Conservation (phyloP, 1,284 basidiomycete genomes). For the Ceraceosorus guamensis region DNA sequence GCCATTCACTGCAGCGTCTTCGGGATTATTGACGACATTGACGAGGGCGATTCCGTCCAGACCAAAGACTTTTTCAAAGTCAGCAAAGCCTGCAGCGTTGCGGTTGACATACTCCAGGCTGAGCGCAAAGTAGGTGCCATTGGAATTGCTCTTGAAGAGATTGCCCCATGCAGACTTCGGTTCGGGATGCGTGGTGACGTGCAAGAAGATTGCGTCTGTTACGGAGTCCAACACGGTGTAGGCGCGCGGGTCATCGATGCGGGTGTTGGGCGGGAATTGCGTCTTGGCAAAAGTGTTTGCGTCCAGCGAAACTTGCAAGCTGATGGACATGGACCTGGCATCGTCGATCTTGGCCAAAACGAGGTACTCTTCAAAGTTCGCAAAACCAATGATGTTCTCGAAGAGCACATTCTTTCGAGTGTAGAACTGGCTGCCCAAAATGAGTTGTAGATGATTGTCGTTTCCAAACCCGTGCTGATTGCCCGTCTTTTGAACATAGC, state of each 20-base stretch:
- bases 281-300: constrained; percentile 75
- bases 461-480: constrained; percentile 56
- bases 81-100: constrained; percentile 76
- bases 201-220: constrained; percentile 86
- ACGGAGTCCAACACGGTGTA: constrained; percentile 91
- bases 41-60: constrained; percentile 90
- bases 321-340: constrained; percentile 11
- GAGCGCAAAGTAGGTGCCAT: constrained; percentile 89
- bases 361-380: constrained; percentile 91
- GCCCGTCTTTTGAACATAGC: constrained; percentile 72
- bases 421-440: constrained; percentile 73
- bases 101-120: constrained; percentile 84
- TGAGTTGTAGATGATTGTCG: constrained; percentile 68
- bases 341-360: constrained; percentile 77
- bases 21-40: constrained; percentile 78
- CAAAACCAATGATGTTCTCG: constrained; percentile 80
- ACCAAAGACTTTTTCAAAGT: constrained; percentile 97
- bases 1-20: constrained; percentile 65
- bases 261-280: constrained; percentile 80
- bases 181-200: constrained; percentile 80
- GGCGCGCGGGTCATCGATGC: constrained; percentile 70
- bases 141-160: constrained; percentile 90
- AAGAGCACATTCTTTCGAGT: constrained; percentile 67
- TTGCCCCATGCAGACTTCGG: constrained; percentile 75
- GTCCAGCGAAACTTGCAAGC: constrained; percentile 85